Conservation (phyloP, 2,329 filamentous ascomycete genomes). For the Pyrenophora seminiperda region DNA sequence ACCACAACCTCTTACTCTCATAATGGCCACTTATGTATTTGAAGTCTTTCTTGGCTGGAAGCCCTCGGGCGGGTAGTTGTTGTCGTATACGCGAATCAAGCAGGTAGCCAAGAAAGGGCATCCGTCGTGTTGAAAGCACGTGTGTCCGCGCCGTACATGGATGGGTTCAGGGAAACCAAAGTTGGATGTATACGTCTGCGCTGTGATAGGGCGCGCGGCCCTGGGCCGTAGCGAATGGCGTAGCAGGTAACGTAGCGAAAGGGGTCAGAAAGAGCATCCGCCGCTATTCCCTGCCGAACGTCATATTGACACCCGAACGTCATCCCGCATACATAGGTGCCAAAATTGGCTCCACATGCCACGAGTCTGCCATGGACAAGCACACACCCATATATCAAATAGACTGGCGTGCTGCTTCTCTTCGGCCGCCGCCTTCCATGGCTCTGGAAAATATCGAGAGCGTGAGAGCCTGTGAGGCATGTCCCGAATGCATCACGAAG, state of each 20-base stretch:
- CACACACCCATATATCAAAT: neutral
- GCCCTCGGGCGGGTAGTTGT: constrained; percentile 1
- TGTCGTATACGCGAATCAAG: constrained; percentile 1
- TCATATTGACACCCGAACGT: neutral
- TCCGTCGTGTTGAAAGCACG: neutral
- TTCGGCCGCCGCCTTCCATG: neutral
- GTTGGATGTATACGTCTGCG: too few relatives aligned
- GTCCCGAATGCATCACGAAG: constrained; percentile 9
- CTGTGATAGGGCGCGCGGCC: neutral
- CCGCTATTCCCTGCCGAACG: neutral
- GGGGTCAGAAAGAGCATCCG: constrained; percentile 2
- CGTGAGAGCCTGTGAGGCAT: constrained; percentile 6
- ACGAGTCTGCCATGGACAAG: neutral
- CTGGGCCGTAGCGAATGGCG: neutral
- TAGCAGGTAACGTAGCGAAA: too few relatives aligned
- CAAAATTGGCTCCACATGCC: neutral
- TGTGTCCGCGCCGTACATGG: neutral
- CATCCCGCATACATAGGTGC: neutral
- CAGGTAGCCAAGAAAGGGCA: neutral
- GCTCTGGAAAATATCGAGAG: constrained; percentile 1
- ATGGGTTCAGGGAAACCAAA: neutral
- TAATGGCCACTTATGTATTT: constrained; percentile 15
- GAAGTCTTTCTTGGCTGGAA: neutral
- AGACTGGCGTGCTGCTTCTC: neutral
- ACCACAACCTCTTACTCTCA: constrained; percentile 6